Evolutionary conservation across 805 yeast species (phyloP).

Genomic region (Kazachstania taianensis): DNA sequence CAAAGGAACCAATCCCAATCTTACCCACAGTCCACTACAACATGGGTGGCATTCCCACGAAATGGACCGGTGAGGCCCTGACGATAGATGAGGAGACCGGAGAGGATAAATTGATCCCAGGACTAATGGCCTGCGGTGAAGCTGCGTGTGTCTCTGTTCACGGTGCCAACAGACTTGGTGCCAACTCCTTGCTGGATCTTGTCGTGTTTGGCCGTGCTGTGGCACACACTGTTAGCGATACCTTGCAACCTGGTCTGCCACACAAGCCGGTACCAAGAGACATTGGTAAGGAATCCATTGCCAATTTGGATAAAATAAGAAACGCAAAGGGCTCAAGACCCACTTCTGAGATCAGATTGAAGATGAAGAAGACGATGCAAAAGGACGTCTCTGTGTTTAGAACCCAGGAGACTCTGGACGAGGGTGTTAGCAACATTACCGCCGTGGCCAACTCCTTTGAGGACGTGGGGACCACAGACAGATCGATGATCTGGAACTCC

Average conservation of each 20-base stretch:
- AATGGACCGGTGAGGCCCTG: slow-evolving; percentile 91
- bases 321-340: slow-evolving; percentile 70
- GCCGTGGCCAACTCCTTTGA: slow-evolving; percentile 64
- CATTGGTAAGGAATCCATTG: slow-evolving; percentile 81
- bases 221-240: slow-evolving; percentile 79
- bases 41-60: slow-evolving; percentile 99
- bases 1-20: slow-evolving; percentile 98
- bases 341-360: slow-evolving; percentile 81
- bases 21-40: slow-evolving; percentile 97
- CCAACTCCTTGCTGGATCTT: slow-evolving; percentile 90
- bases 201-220: slow-evolving; percentile 99
- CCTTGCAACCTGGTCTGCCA: slow-evolving; percentile 81
- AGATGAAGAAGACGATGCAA: slow-evolving; percentile 96
- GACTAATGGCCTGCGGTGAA: slow-evolving; percentile 96
- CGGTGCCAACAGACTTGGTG: slow-evolving; percentile 99
- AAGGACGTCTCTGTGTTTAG: slow-evolving; percentile 95
- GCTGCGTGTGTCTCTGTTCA: slow-evolving; percentile 98
- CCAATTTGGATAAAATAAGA: slow-evolving; percentile 81
- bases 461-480: slow-evolving; percentile 79
- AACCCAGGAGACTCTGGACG: slow-evolving; percentile 82
- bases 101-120: slow-evolving; percentile 84
- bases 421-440: slow-evolving; percentile 74
- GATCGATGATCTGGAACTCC: slow-evolving; percentile 98
- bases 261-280: slow-evolving; percentile 75
- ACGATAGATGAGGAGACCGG: slow-evolving; percentile 72